Percentiles rank a stretch among this genome's conserved stretches.
Conservation (phyloP, 1,284 basidiomycete genomes). For the Sporisorium graminicola region DNA sequence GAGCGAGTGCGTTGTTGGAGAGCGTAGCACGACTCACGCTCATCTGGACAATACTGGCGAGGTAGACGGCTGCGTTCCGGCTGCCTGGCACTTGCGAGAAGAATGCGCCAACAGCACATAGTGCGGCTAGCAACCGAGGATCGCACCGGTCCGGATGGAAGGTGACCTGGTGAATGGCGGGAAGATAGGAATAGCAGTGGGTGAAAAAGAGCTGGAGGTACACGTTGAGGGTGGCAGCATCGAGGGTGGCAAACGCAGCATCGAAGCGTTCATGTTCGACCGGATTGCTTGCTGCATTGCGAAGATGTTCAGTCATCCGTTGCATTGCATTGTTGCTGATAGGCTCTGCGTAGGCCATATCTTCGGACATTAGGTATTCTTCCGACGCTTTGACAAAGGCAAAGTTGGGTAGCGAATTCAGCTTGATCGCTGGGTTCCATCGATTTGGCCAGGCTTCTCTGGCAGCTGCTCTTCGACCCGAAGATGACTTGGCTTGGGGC, state of each 20-base stretch:
- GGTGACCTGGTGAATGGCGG: slow-evolving; percentile 36
- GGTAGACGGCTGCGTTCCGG: slow-evolving; percentile 19
- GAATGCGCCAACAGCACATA: slow-evolving; percentile 25
- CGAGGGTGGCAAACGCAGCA: slow-evolving; percentile 23
- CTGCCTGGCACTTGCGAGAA: slow-evolving; percentile 31
- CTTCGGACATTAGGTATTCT: slow-evolving; percentile 29
- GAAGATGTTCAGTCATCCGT: slow-evolving; percentile 19
- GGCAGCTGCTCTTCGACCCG: slow-evolving; percentile 5
- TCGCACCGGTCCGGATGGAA: slow-evolving; percentile 30
- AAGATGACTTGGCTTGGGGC: not conserved
- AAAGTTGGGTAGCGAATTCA: slow-evolving; percentile 17
- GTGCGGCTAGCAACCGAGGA: slow-evolving; percentile 24
- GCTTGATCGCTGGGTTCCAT: slow-evolving; percentile 23
- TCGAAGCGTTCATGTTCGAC: slow-evolving; percentile 20
- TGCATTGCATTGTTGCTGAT: slow-evolving; percentile 15
- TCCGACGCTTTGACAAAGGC: slow-evolving; percentile 19
- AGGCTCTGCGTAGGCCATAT: slow-evolving; percentile 20
- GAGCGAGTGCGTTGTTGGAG: slow-evolving; percentile 10
- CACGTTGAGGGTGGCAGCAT: slow-evolving; percentile 23
- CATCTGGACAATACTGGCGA: slow-evolving; percentile 18
- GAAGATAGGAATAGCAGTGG: slow-evolving; percentile 29
- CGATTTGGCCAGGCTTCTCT: slow-evolving; percentile 24
- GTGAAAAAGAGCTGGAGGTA: slow-evolving; percentile 41
- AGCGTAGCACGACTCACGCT: slow-evolving; percentile 13
- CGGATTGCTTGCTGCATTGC: slow-evolving; percentile 8